A percentile compares a stretch with the other conserved stretches of the same genome.
These are phyloP conservation scores for Tephrocybe sp. DNA, from an alignment of 768 basidiomycete species.

Conservation along the genomic window DNA sequence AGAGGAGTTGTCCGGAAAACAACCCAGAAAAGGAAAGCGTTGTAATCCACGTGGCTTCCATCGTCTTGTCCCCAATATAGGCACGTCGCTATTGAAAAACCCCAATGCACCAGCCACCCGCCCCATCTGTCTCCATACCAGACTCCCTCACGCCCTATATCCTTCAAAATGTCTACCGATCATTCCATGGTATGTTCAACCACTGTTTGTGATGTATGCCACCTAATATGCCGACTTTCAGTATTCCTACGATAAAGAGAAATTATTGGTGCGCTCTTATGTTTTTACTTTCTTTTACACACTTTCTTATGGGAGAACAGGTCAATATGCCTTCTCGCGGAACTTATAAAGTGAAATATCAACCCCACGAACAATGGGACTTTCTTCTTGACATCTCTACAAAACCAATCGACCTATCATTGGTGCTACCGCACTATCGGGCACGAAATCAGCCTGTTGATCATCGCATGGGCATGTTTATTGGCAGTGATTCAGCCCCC, in stretches of 20 bases:
- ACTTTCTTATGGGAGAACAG: constrained; percentile 2
- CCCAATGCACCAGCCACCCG: constrained; percentile 7
- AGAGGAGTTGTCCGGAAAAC: constrained; percentile 10
- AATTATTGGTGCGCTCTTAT: constrained; percentile 14
- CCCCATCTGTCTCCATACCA: constrained; percentile 2
- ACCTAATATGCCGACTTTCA: constrained; percentile 9
- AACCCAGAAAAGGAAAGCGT: constrained; percentile 27
- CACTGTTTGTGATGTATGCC: background rate
- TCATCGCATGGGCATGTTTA: constrained; percentile 71
- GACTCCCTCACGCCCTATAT: background rate
- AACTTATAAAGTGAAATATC: constrained; percentile 66
- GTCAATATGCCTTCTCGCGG: constrained; percentile 37
- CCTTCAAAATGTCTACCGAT: constrained; percentile 31
- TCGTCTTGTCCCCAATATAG: constrained; percentile 29
- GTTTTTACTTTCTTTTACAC: background rate
- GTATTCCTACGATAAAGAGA: constrained; percentile 18
- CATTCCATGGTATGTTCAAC: constrained; percentile 33
- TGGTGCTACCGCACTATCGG: constrained; percentile 77
- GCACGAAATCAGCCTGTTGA: constrained; percentile 71
- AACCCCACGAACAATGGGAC: constrained; percentile 62
- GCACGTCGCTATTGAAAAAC: constrained; percentile 16
- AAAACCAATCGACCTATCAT: constrained; percentile 59
- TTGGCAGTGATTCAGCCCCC: constrained; percentile 49
- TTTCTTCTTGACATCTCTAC: constrained; percentile 55
- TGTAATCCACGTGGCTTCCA: constrained; percentile 30